These are phyloP conservation scores for Heterococcus sp. DNA, from an alignment of 108 stramenopile genomes.

Conservation along the genomic window DNA sequence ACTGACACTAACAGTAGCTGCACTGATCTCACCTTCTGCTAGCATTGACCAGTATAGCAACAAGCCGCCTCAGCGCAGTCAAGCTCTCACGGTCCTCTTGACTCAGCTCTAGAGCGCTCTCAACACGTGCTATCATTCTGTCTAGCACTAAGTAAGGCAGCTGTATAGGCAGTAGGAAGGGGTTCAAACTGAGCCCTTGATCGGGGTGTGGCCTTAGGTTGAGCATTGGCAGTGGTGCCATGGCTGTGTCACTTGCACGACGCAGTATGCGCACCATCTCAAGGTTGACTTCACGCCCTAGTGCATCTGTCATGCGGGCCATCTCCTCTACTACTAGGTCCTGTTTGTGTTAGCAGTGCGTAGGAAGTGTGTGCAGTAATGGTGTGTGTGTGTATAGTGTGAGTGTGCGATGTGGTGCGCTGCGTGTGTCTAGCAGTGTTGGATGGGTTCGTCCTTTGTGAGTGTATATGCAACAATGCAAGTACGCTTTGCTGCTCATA, in stretches of 20 bases:
- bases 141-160: conserved; percentile 13
- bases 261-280: conserved; percentile 29
- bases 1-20: too few species aligned
- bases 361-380: not conserved
- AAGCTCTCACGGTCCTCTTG: conserved; percentile 35
- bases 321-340: conserved; percentile 52
- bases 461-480: not conserved
- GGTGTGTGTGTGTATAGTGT: too few species aligned
- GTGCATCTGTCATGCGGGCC: conserved; percentile 44
- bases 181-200: too few species aligned
- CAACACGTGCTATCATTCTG: conserved; percentile 15
- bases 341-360: conserved; percentile 9
- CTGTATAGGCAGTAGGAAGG: conserved; percentile 30
- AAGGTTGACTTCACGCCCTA: conserved; percentile 34
- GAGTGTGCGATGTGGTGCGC: not conserved
- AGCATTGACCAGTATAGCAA: conserved; percentile 4
- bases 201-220: too few species aligned
- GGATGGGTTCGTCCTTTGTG: not conserved
- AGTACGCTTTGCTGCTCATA: not conserved
- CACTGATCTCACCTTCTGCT: too few species aligned
- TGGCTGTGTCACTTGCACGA: conserved; percentile 8
- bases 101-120: conserved; percentile 32
- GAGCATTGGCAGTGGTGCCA: conserved; percentile 29
- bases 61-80: conserved; percentile 13
- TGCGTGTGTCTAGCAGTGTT: not conserved